Percentiles rank a stretch among this genome's conserved stretches.
phyloP scores from a whole-genome alignment of 805 yeast genomes.

The Starmerella cellae region DNA sequence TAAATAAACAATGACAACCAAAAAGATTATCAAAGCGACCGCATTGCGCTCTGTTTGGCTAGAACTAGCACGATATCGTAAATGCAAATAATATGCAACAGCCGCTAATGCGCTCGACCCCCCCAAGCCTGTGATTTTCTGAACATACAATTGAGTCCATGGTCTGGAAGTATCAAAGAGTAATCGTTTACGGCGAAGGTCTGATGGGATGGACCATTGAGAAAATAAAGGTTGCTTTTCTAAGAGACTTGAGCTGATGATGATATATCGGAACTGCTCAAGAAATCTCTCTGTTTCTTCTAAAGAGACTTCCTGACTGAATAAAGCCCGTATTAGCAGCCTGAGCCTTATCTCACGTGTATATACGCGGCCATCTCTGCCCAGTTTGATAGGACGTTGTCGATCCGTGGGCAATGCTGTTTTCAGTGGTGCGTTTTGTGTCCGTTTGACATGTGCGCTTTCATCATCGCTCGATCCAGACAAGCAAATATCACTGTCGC shows the following conservation, averaged over 20 bases:
- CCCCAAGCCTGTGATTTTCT: slow-evolving; percentile 23
- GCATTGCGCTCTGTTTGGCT: slow-evolving; percentile 5
- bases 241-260: slow-evolving; percentile 38
- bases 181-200: slow-evolving; percentile 15
- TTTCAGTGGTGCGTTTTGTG: background rate
- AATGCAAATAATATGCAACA: slow-evolving; percentile 25
- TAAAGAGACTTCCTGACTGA: slow-evolving; percentile 19
- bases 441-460: background rate
- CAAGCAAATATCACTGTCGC: slow-evolving; percentile 1
- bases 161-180: slow-evolving; percentile 16
- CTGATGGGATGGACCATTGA: slow-evolving; percentile 13
- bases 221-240: slow-evolving; percentile 30
- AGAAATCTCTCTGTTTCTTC: slow-evolving; percentile 29
- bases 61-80: slow-evolving; percentile 13
- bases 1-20: slow-evolving; percentile 23
- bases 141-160: slow-evolving; percentile 10
- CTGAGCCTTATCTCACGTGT: slow-evolving; percentile 19
- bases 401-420: background rate
- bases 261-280: slow-evolving; percentile 40
- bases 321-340: slow-evolving; percentile 18
- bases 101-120: slow-evolving; percentile 29
- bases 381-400: slow-evolving; percentile 10
- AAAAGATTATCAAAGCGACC: slow-evolving; percentile 21
- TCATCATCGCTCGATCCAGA: background rate
- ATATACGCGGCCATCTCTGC: background rate